Evolutionary conservation across 2,329 filamentous ascomycete species (phyloP).

Genomic region (Dactylella cylindrospora): DNA sequence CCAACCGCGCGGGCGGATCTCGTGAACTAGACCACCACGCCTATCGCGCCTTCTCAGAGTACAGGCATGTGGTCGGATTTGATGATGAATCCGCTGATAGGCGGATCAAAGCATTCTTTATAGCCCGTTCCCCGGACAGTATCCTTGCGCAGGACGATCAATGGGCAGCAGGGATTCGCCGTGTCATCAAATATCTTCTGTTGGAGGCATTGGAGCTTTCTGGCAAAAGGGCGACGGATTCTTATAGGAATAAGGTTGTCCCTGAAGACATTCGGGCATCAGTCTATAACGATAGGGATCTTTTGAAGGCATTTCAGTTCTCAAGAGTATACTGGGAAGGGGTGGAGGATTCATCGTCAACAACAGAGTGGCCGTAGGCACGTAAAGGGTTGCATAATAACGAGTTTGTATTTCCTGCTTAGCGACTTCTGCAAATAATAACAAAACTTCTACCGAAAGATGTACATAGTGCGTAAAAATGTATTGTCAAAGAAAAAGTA

Average conservation of each 20-base stretch:
- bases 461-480: too few relatives aligned
- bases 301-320: slow-evolving; percentile 7
- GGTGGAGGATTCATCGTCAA: too few relatives aligned
- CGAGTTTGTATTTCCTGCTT: too few relatives aligned
- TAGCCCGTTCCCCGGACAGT: not conserved
- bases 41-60: slow-evolving; percentile 1
- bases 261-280: slow-evolving; percentile 11
- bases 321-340: slow-evolving; percentile 11
- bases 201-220: slow-evolving; percentile 10
- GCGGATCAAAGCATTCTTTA: slow-evolving; percentile 9
- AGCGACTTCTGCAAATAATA: too few relatives aligned
- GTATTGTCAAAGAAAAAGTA: too few relatives aligned
- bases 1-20: not conserved
- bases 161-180: slow-evolving; percentile 1
- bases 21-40: not conserved
- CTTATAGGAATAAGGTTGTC: not conserved
- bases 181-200: slow-evolving; percentile 6
- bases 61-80: not conserved
- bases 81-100: not conserved
- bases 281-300: slow-evolving; percentile 9
- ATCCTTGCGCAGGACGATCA: not conserved
- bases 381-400: too few relatives aligned
- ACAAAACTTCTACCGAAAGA: too few relatives aligned
- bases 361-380: too few relatives aligned
- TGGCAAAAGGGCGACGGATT: slow-evolving; percentile 1